Conservation (phyloP, 192 early-diverging fungal species). For the Chytriomyces hyalinus region DNA sequence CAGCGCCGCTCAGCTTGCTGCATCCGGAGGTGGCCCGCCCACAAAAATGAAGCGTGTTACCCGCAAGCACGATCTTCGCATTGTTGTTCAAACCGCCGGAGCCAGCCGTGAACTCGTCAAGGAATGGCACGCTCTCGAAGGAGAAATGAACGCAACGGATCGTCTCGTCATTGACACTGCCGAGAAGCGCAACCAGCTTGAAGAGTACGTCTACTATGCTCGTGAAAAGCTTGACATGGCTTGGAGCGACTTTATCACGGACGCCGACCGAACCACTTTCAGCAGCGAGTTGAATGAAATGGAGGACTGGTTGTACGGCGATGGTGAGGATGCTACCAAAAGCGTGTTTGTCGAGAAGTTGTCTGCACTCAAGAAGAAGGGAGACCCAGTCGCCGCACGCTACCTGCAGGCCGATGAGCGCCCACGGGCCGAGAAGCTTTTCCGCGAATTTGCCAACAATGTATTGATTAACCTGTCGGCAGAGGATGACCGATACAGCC, state of each 20-base stretch:
- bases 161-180: constrained; percentile 93
- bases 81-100: constrained; percentile 67
- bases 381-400: constrained; percentile 81
- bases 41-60: constrained; percentile 90
- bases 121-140: constrained; percentile 79
- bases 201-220: constrained; percentile 98
- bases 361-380: constrained; percentile 74
- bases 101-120: constrained; percentile 63
- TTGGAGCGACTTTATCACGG: constrained; percentile 77
- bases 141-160: constrained; percentile 82
- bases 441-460: constrained; percentile 79
- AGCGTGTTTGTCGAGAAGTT: constrained; percentile 86
- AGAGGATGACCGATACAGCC: constrained; percentile 83
- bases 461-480: constrained; percentile 73
- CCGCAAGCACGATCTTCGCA: constrained; percentile 82
- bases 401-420: constrained; percentile 84
- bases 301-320: constrained; percentile 96
- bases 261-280: constrained; percentile 73
- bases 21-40: constrained; percentile 36
- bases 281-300: constrained; percentile 70
- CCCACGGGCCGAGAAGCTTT: constrained; percentile 79
- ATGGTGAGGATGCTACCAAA: constrained; percentile 92
- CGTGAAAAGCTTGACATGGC: constrained; percentile 83
- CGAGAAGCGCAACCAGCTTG: constrained; percentile 90
- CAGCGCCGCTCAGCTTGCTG: constrained; percentile 5